Evolutionary conservation across 345 rosid species (phyloP), one percentile per base, ranked within the genome.

Genomic region (Anastatica hierochuntica): DNA sequence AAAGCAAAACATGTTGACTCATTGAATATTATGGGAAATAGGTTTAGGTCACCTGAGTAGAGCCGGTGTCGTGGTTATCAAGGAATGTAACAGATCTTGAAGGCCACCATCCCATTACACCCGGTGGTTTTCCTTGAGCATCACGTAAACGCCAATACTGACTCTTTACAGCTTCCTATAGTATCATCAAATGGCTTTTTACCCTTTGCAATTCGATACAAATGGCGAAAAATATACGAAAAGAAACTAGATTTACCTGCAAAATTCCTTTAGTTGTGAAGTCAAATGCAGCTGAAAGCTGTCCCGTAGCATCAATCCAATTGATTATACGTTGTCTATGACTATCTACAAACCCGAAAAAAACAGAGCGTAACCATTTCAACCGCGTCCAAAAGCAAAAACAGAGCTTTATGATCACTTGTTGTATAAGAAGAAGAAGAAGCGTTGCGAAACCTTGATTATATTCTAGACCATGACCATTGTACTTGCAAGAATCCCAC

Each of bases 81-180:
- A 90, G 72, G 67, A 86, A 84, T 4, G 97, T 84, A 43, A 82
- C 88, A 23, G 94, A 75, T 76, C 95, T 84, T 14, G 90, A 90
- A 51, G 95, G 87, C 97, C 97, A 90, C 97, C 83, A 82, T 60
- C 94, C 97, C 78, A 90, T 70, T 57, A 86, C 83, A 44, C 95
- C 94, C 0, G 96, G 89, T 37, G 94, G 96, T 76, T 90, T 90
- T 57, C 94, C 96, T 63, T 79, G 79, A 1, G 83, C 45, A 56
- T 90, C 95, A 60, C 82, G 63, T 60, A 90, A 74, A 56, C 87
- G 88, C 97, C 97, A 76, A 26, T 68, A 72, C 70, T 82, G 87
- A 47, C 94, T 94, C 69, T 80, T 86, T 1, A 84, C 96, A 27
- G 97, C 96, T 73, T 86, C 96, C 90, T 84, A 49, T 65, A 37